Percentiles rank a stretch among this genome's conserved stretches.
Conservation (phyloP, 805 yeast species). For the Komagataella kurtzmanii region DNA sequence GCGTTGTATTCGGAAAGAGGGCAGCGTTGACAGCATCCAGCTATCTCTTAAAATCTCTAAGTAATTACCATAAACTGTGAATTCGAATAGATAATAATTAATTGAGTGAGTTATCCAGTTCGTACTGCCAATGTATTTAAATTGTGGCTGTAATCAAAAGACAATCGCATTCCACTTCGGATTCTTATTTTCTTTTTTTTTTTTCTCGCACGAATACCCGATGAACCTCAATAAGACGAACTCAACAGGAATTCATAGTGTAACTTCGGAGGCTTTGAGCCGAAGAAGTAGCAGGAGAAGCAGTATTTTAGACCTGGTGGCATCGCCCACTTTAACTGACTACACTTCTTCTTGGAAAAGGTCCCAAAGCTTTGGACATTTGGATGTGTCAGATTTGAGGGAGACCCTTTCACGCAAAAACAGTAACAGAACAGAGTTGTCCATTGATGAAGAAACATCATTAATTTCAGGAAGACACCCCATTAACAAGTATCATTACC, state of each 20-base stretch:
- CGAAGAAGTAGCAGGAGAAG: background rate
- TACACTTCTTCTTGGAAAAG: background rate
- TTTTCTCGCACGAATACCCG: background rate
- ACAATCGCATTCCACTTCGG: background rate
- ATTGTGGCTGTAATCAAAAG: background rate
- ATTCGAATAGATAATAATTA: background rate
- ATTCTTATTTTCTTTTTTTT: too few relatives aligned
- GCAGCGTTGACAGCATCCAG: conserved; percentile 28
- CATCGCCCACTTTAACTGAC: background rate
- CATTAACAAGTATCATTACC: background rate
- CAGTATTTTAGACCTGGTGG: background rate
- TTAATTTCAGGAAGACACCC: background rate
- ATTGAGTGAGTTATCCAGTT: background rate
- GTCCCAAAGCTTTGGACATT: background rate
- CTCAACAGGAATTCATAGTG: background rate
- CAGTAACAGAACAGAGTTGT: background rate
- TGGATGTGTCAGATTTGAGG: background rate
- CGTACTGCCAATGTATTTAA: background rate
- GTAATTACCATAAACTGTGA: background rate
- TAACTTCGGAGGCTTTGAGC: background rate
- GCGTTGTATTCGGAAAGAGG: conserved; percentile 46
- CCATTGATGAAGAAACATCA: background rate
- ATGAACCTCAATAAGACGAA: background rate
- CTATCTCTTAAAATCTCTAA: conserved; percentile 11
- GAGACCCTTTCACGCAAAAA: background rate